phyloP scores from a whole-genome alignment of 139 green algal species.

The Closterium sp. region DNA sequence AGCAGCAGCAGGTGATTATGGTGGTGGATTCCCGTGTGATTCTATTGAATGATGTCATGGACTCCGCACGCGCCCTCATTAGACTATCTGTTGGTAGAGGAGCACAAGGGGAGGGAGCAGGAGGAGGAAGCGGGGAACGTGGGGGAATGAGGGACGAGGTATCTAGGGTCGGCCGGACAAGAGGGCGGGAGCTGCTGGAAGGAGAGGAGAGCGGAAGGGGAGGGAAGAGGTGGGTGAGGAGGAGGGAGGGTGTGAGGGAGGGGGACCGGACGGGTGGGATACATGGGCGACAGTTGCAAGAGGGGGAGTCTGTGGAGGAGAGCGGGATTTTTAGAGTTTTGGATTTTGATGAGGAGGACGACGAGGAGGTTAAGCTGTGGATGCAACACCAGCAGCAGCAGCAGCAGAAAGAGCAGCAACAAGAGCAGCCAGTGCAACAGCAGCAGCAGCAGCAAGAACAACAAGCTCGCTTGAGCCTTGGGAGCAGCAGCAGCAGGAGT shows the following conservation, averaged over 20 bases:
- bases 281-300: neutral
- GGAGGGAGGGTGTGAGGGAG: neutral
- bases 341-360: neutral
- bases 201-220: neutral
- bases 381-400: neutral
- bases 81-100: neutral
- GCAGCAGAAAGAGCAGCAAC: neutral
- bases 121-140: no score
- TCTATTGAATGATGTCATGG: neutral
- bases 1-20: neutral
- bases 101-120: neutral
- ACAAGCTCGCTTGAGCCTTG: no score
- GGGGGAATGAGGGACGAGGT: no score
- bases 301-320: neutral
- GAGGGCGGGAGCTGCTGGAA: neutral
- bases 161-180: no score
- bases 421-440: neutral
- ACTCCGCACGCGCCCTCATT: neutral
- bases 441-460: neutral
- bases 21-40: neutral
- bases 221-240: neutral
- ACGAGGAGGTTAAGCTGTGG: neutral
- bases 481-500: neutral
- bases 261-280: neutral
- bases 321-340: neutral